phyloP scores from a whole-genome alignment of 2,329 filamentous ascomycete genomes.

The Microdochium trichocladiopsis region DNA sequence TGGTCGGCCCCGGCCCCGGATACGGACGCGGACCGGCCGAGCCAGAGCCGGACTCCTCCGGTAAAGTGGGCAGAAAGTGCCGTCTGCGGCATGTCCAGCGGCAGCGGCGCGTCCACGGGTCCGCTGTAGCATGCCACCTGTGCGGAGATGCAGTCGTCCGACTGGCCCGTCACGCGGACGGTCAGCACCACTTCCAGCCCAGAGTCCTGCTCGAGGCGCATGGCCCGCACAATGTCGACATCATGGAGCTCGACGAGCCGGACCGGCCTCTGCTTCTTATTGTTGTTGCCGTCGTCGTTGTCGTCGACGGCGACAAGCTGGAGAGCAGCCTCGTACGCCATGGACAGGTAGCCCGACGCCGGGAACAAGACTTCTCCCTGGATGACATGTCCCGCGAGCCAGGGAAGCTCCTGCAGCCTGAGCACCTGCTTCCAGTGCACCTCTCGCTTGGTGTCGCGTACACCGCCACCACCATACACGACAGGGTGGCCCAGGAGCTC shows the following conservation, averaged over 20 bases:
- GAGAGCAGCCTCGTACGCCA: slow-evolving; percentile 7
- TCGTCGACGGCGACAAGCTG: background rate
- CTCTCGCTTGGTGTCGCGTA: slow-evolving; percentile 1
- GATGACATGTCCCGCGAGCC: slow-evolving; percentile 8
- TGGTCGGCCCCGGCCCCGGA: background rate
- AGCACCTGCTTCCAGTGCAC: slow-evolving; percentile 8
- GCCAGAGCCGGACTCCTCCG: background rate
- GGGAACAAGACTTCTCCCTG: slow-evolving; percentile 10
- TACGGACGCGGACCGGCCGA: background rate
- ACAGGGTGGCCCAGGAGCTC: slow-evolving; percentile 6
- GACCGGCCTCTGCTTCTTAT: background rate
- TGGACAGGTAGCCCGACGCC: slow-evolving; percentile 8
- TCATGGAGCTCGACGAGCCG: slow-evolving; percentile 7
- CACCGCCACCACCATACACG: background rate
- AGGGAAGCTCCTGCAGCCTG: slow-evolving; percentile 3
- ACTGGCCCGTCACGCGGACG: background rate
- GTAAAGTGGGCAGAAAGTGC: background rate
- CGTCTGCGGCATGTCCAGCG: background rate
- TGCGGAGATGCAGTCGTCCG: background rate
- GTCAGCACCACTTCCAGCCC: slow-evolving; percentile 6
- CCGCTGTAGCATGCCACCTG: slow-evolving; percentile 4
- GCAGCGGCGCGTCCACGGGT: background rate
- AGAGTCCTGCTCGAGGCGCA: slow-evolving; percentile 4
- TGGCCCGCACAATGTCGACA: slow-evolving; percentile 8
- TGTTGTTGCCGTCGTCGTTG: too few relatives aligned